Conservation (phyloP, 2,329 filamentous ascomycete species). For the Fusarium kyushuense region DNA sequence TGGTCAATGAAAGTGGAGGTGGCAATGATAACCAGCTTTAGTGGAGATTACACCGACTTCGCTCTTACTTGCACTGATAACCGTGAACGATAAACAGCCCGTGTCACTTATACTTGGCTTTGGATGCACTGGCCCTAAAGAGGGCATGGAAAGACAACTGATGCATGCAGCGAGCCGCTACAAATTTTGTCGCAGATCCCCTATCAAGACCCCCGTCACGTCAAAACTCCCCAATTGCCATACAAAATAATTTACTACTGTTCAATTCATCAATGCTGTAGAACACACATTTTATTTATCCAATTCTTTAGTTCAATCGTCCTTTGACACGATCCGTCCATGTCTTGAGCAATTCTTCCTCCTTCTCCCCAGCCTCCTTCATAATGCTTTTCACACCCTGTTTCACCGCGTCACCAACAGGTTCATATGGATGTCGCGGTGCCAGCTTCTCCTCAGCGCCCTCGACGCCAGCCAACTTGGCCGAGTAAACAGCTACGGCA, state of each 20-base stretch:
- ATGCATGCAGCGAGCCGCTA: background rate
- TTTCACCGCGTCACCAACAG: conserved; percentile 59
- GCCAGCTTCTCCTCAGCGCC: conserved; percentile 68
- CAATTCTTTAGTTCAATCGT: conserved; percentile 19
- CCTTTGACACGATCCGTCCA: conserved; percentile 37
- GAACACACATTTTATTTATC: background rate
- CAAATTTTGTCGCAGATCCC: background rate
- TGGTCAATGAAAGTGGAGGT: too few species aligned
- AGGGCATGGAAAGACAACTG: background rate
- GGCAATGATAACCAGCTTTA: conserved; percentile 12
- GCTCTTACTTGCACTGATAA: background rate
- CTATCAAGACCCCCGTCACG: background rate
- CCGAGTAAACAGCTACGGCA: conserved; percentile 71
- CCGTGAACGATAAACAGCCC: background rate
- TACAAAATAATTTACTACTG: background rate
- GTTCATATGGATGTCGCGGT: conserved; percentile 72
- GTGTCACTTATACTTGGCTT: background rate
- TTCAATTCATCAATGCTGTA: background rate
- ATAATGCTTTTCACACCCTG: conserved; percentile 49
- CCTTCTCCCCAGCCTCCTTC: conserved; percentile 60
- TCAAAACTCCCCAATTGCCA: background rate
- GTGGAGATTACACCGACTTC: background rate
- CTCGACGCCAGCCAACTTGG: conserved; percentile 68
- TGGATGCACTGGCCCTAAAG: background rate
- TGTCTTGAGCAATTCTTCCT: conserved; percentile 41